Evolutionary conservation across 768 basidiomycete genomes (phyloP).

Genomic region (Leccinum longicurvipes): DNA sequence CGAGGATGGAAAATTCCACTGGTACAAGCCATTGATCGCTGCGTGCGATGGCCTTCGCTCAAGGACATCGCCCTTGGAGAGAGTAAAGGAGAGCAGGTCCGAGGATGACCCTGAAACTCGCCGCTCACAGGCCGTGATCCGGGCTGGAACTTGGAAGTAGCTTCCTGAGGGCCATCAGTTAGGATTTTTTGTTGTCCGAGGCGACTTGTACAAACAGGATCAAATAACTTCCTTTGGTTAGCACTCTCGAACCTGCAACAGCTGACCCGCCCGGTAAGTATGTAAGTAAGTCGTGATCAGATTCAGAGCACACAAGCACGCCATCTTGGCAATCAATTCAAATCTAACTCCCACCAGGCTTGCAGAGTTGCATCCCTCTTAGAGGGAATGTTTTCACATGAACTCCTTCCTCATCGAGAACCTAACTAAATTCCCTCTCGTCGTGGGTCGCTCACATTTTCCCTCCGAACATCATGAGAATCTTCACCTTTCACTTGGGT

Average conservation of each 20-base stretch:
- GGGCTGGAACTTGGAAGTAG: neutral
- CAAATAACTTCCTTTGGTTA: conserved; percentile 3
- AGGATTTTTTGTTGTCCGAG: neutral
- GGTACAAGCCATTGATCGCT: neutral
- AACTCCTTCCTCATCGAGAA: conserved; percentile 9
- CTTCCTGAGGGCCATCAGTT: neutral
- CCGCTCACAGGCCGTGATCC: conserved; percentile 11
- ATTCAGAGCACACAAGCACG: neutral
- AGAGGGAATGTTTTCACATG: conserved; percentile 11
- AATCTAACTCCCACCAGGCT: neutral
- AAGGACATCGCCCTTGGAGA: neutral
- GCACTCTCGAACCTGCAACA: neutral
- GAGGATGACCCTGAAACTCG: conserved; percentile 7
- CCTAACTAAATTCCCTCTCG: conserved; percentile 10
- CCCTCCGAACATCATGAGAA: conserved; percentile 14
- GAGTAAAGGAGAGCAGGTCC: neutral
- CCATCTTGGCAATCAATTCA: neutral
- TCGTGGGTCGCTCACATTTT: conserved; percentile 2
- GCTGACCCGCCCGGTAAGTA: neutral
- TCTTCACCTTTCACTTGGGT: conserved; percentile 10
- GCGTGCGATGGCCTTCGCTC: neutral
- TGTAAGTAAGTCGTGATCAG: neutral
- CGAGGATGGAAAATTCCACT: neutral
- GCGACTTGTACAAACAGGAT: conserved; percentile 2
- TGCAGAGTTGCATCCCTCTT: conserved; percentile 4